Base-by-base conservation (phyloP, 2,329 filamentous ascomycete genomes). In the Mycocentrospora acerina region DNA sequence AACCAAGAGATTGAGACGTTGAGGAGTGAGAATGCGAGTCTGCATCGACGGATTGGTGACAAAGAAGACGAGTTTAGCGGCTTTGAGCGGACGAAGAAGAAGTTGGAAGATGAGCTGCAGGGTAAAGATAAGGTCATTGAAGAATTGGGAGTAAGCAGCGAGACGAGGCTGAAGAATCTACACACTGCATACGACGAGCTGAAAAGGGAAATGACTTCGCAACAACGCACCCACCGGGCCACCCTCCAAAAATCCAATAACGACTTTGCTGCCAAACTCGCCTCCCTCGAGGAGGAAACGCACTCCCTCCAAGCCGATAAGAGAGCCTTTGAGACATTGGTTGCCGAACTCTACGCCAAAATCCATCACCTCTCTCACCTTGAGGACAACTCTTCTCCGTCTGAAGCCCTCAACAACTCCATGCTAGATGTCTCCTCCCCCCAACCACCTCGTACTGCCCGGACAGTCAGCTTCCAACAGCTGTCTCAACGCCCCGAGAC, bases 271-370 rank as follows among this genome's bases (percentile, higher is more conserved):
- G 34, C 42, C 1, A 56, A 55, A 2, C 53, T 63, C 13, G 43
- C 52, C 10, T 52, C 52, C 2, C 35, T 68, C 3, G 60, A 66
- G 44, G 37, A 48, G 13, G 64, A 68, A 36, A 44, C 67, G 8
- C 39, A 40, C 2, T 37, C 48, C 2, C 36, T 68, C 13, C 44
- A 49, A 11, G 56, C 64, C 29, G 59, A 55, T 25, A 68, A 67
- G 38, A 53, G 50, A 12, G 45, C 54, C 1, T 66, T 67, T 10
- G 53, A 61, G 35, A 41, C 46, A 3, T 44, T 67, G 19, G 56
- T 68, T 4, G 43, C 48, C 7, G 58, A 47, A 6, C 48, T 68
- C 1, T 50, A 64, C 30, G 54, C 63, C 27, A 64, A 63, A 42
- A 53, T 59, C 4, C 45, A 41, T 13, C 51, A 60, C 3, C 35